phyloP scores from a whole-genome alignment of 495 filamentous ascomycete species.

The Penicillium paxilli region DNA sequence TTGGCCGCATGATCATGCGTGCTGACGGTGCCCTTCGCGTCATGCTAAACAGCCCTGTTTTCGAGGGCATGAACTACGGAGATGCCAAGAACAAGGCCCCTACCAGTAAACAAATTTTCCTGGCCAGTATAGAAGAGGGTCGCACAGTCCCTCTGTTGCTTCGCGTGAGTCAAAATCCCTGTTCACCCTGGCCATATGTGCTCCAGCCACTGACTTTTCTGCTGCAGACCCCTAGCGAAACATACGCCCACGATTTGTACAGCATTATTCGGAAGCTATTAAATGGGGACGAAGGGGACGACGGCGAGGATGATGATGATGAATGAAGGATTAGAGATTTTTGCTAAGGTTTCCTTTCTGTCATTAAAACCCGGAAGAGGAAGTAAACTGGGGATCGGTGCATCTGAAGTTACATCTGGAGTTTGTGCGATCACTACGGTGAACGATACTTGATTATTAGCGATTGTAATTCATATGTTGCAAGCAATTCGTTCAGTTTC shows the following conservation, averaged over 20 bases:
- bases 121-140: slow-evolving; percentile 62
- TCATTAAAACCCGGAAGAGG: neutral
- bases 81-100: slow-evolving; percentile 52
- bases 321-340: neutral
- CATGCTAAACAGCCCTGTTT: slow-evolving; percentile 78
- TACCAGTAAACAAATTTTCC: slow-evolving; percentile 55
- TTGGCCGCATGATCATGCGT: slow-evolving; percentile 78
- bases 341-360: neutral
- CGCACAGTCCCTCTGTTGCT: slow-evolving; percentile 63
- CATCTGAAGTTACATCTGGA: slow-evolving; percentile 13
- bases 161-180: slow-evolving; percentile 56
- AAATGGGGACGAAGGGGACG: slow-evolving; percentile 24
- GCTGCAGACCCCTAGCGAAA: slow-evolving; percentile 44
- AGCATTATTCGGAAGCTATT: slow-evolving; percentile 33
- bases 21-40: slow-evolving; percentile 83
- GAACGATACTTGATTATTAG: slow-evolving; percentile 18
- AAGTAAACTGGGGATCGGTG: slow-evolving; percentile 11
- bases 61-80: slow-evolving; percentile 70
- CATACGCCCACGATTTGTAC: slow-evolving; percentile 41
- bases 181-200: neutral
- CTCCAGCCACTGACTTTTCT: slow-evolving; percentile 11
- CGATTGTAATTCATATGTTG: slow-evolving; percentile 15
- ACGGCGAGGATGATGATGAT: neutral
- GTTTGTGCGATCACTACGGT: slow-evolving; percentile 7
- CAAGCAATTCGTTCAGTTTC: neutral